Conservation (phyloP, 2,329 filamentous ascomycete species). For the Ophiostoma quercus region DNA sequence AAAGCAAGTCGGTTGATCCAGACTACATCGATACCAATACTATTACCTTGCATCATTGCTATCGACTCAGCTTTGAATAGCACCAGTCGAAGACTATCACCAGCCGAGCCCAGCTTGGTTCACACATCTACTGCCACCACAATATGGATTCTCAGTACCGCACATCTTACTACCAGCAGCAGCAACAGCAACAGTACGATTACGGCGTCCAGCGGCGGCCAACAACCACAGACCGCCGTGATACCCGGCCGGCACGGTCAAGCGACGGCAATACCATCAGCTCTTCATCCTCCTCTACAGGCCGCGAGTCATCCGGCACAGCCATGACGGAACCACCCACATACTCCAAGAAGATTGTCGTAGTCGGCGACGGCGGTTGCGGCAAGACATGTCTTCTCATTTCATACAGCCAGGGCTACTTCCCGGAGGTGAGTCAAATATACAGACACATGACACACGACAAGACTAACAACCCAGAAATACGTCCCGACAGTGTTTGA, state of each 20-base stretch:
- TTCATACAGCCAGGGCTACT: slow-evolving; percentile 97
- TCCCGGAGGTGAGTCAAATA: slow-evolving; percentile 73
- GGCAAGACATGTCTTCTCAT: slow-evolving; percentile 98
- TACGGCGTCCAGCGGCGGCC: slow-evolving; percentile 35
- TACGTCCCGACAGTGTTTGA: slow-evolving; percentile 99
- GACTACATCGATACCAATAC: not conserved
- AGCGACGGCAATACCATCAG: slow-evolving; percentile 91
- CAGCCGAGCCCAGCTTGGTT: not conserved
- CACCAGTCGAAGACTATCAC: not conserved
- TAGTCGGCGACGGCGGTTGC: slow-evolving; percentile 95
- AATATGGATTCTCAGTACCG: slow-evolving; percentile 44
- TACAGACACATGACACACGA: not conserved
- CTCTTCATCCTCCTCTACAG: slow-evolving; percentile 68
- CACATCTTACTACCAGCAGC: slow-evolving; percentile 46
- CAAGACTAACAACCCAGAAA: slow-evolving; percentile 59
- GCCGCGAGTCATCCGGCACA: slow-evolving; percentile 72
- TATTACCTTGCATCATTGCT: not conserved
- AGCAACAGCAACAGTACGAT: slow-evolving; percentile 32
- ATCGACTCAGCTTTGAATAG: not conserved
- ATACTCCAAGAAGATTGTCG: slow-evolving; percentile 98
- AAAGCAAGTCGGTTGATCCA: not conserved
- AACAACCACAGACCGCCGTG: slow-evolving; percentile 38
- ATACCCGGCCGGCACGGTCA: slow-evolving; percentile 56
- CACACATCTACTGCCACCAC: not conserved
- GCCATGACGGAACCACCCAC: slow-evolving; percentile 72